These are phyloP conservation scores for Candida sp. DNA, from an alignment of 1,139 yeast genomes.

Conservation along the genomic window DNA sequence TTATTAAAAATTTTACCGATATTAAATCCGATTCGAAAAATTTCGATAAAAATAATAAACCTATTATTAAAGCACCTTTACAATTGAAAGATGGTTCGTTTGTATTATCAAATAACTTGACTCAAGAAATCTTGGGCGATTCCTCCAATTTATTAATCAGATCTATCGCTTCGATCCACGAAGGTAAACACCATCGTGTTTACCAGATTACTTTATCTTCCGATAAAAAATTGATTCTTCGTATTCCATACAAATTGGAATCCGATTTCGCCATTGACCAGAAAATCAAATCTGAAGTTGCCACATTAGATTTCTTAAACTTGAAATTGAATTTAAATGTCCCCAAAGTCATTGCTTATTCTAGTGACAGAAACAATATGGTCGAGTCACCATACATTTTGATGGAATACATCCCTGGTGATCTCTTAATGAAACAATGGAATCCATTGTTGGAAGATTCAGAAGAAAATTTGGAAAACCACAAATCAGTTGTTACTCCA, in stretches of 20 bases:
- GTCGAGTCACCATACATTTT: constrained; percentile 73
- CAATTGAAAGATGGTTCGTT: constrained; percentile 38
- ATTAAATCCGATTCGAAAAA: constrained; percentile 18
- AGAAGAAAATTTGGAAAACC: constrained; percentile 33
- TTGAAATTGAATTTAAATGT: constrained; percentile 53
- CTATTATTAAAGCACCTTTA: constrained; percentile 30
- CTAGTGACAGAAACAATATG: constrained; percentile 57
- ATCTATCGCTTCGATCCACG: constrained; percentile 81
- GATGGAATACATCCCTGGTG: constrained; percentile 78
- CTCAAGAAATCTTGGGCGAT: constrained; percentile 37
- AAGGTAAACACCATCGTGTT: constrained; percentile 90
- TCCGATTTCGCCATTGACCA: constrained; percentile 60
- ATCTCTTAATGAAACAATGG: constrained; percentile 85
- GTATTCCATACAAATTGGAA: constrained; percentile 80
- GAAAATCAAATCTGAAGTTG: constrained; percentile 85
- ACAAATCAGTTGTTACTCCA: constrained; percentile 58
- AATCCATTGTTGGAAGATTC: constrained; percentile 59
- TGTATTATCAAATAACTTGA: constrained; percentile 45
- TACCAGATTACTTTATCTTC: constrained; percentile 68
- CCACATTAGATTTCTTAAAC: constrained; percentile 79
- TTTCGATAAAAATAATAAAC: constrained; percentile 21
- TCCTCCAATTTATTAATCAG: constrained; percentile 50
- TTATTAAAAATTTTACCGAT: constrained; percentile 38
- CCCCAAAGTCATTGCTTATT: constrained; percentile 77
- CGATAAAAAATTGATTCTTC: constrained; percentile 62